A percentile compares a stretch with the other conserved stretches of the same genome.
These are phyloP conservation scores for Spinacia oleracea DNA, from an alignment of 179 eudicot genomes.

Conservation along the genomic window DNA sequence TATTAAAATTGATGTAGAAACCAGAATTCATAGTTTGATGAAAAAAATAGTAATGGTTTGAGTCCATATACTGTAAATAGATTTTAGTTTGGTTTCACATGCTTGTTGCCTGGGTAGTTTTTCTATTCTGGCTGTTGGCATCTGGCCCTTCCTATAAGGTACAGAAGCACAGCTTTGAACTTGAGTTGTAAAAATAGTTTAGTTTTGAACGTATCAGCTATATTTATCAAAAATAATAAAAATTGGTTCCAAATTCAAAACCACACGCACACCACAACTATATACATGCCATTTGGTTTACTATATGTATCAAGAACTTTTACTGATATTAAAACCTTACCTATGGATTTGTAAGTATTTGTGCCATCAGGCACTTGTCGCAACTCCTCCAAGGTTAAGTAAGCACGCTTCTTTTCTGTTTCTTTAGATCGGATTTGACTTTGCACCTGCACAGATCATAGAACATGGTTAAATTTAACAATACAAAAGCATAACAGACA, in stretches of 20 bases:
- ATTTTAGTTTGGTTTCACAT: no score
- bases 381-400: slow-evolving; percentile 90
- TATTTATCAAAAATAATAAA: no score
- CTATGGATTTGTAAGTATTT: slow-evolving; percentile 94
- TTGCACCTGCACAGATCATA: slow-evolving; percentile 54
- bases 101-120: no score
- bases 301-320: background rate
- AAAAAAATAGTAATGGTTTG: no score
- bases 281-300: background rate
- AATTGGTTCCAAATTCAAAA: background rate
- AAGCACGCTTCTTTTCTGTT: slow-evolving; percentile 91
- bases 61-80: no score
- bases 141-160: no score
- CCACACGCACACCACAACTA: background rate
- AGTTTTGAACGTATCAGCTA: no score
- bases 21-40: no score
- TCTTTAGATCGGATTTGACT: slow-evolving; percentile 78
- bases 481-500: background rate
- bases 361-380: slow-evolving; percentile 77
- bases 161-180: no score
- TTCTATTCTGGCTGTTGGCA: no score
- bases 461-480: background rate
- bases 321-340: slow-evolving; percentile 30
- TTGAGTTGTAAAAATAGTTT: no score
- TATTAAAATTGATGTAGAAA: no score